These are phyloP conservation scores for Evernia prunastri DNA, from an alignment of 495 filamentous ascomycete genomes.

Conservation along the genomic window DNA sequence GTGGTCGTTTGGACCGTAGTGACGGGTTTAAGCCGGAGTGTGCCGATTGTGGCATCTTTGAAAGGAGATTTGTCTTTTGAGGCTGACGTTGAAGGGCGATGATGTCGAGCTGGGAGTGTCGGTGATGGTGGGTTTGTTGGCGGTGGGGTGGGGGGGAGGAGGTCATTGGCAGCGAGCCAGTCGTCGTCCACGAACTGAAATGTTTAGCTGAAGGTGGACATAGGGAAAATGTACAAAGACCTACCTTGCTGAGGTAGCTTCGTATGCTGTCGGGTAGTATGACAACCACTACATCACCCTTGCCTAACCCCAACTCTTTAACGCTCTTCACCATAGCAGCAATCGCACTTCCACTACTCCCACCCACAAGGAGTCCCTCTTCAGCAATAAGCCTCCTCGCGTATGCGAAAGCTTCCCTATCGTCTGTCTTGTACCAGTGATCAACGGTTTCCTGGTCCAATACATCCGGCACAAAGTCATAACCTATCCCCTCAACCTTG, in stretches of 20 bases:
- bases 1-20: constrained; percentile 67
- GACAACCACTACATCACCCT: constrained; percentile 80
- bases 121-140: constrained; percentile 44
- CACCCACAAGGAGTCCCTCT: constrained; percentile 90
- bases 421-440: constrained; percentile 96
- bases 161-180: constrained; percentile 93
- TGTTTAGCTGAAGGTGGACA: background rate
- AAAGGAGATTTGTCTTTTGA: constrained; percentile 51
- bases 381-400: constrained; percentile 86
- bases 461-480: constrained; percentile 95
- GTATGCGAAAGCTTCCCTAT: constrained; percentile 83
- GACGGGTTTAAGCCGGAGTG: constrained; percentile 84
- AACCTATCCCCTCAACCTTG: constrained; percentile 98
- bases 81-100: constrained; percentile 21
- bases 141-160: constrained; percentile 56
- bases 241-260: constrained; percentile 90
- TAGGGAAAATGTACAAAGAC: background rate
- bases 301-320: constrained; percentile 64
- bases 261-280: constrained; percentile 92
- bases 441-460: constrained; percentile 76
- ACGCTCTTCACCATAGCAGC: constrained; percentile 74
- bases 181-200: constrained; percentile 88
- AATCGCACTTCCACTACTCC: constrained; percentile 89
- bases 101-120: constrained; percentile 19
- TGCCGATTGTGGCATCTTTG: constrained; percentile 63